Percentiles rank a stretch among this genome's conserved stretches.
phyloP scores from a whole-genome alignment of 140 eudicot genomes.

The Flaveria floridana region DNA sequence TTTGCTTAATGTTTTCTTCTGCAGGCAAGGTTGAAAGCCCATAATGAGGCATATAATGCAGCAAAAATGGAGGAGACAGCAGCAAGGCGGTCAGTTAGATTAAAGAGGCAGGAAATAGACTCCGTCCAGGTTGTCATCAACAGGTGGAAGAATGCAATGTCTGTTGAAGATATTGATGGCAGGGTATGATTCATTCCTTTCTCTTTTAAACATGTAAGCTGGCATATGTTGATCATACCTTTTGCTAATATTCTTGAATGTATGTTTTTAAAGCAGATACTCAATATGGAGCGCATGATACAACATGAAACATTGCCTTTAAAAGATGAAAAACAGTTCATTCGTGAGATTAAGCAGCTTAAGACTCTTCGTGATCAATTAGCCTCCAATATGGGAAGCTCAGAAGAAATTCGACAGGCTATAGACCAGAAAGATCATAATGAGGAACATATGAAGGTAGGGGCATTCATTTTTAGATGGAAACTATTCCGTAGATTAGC shows the following conservation, averaged over 20 bases:
- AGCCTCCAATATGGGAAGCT: slow-evolving; percentile 57
- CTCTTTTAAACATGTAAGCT: slow-evolving; percentile 13
- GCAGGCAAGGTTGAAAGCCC: slow-evolving; percentile 58
- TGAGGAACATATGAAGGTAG: slow-evolving; percentile 73
- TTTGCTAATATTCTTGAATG: slow-evolving; percentile 24
- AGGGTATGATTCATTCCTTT: slow-evolving; percentile 46
- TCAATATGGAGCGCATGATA: slow-evolving; percentile 63
- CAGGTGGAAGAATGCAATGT: slow-evolving; percentile 70
- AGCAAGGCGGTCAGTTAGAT: slow-evolving; percentile 50
- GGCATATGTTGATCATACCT: slow-evolving; percentile 12
- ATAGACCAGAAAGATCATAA: slow-evolving; percentile 57
- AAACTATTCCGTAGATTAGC: background rate
- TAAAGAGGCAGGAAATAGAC: slow-evolving; percentile 69
- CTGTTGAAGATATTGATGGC: slow-evolving; percentile 66
- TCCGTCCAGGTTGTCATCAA: slow-evolving; percentile 55
- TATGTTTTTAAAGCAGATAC: slow-evolving; percentile 48
- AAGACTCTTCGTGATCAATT: slow-evolving; percentile 61
- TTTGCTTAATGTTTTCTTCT: slow-evolving; percentile 33
- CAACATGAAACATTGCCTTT: slow-evolving; percentile 71
- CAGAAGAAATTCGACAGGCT: slow-evolving; percentile 68
- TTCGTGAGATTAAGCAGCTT: slow-evolving; percentile 75
- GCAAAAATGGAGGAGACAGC: slow-evolving; percentile 56
- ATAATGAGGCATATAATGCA: slow-evolving; percentile 43
- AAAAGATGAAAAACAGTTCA: slow-evolving; percentile 73
- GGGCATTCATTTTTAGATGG: background rate